Base-by-base conservation (phyloP, 148 eudicot genomes). In the Salicornia ramosissima region DNA sequence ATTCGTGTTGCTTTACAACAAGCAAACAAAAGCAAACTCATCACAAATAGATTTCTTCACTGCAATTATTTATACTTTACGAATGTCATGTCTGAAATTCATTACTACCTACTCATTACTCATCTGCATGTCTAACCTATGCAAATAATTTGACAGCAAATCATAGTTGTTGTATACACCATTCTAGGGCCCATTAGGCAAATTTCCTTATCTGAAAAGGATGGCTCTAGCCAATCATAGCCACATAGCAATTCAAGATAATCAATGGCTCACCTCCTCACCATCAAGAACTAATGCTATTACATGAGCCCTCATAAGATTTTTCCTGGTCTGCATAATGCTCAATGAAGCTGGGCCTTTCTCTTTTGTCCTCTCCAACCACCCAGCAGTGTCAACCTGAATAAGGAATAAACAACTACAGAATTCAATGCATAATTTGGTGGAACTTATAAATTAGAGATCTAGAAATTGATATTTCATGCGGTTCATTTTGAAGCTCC, bases 351-450 rank as follows among this genome's bases (percentile, higher is more conserved):
- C 64, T 74, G 99, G 86, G 30, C 97, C 97, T 79, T 87, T 95
- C 68, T 91, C 97, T 69, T 85, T 86, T 81, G 96, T 82, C 83
- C 99, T 89, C 49, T 78, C 96, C 90, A 95, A 75, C 99, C 99
- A 95, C 51, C 99, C 99, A 36, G 97, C 99, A 69, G 99, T 95
- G 83, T 91, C 99, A 73, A 95, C 99, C 99, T 94, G 86, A 67
- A 62, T 73, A 9, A 63, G 71, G 19, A 64, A 47, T 33, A 14
- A 62, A 26, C 31, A 24, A 36, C n/a, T 5, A 29, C 6, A 52
- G 4, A 21, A 6, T 52, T 52, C 26, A 52, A 46, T 46, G 3
- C 25, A 56, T 33, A 46, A 8, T 43, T 29, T 58, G 31, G 49
- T 11, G 12, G 22, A 57, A 8, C 19, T 51, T 58, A 13, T 16